These are phyloP conservation scores for Phytophthora capsici DNA, from an alignment of 352 stramenopile genomes.

Conservation along the genomic window DNA sequence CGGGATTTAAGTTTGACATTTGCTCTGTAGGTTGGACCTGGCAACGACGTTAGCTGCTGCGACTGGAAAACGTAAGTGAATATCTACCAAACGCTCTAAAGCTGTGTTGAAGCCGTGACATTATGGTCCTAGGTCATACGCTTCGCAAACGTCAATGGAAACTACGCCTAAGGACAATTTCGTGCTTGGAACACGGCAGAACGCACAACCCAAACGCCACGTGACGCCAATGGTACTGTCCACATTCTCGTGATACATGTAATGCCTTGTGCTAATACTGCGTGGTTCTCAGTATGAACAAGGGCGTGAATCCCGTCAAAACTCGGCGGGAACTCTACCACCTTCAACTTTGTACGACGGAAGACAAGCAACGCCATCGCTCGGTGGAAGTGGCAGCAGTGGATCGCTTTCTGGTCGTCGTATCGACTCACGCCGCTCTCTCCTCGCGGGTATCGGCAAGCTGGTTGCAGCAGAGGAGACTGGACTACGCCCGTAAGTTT, in stretches of 20 bases:
- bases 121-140: slow-evolving; percentile 58
- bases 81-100: not conserved
- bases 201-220: slow-evolving; percentile 71
- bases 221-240: slow-evolving; percentile 57
- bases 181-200: slow-evolving; percentile 52
- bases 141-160: slow-evolving; percentile 64
- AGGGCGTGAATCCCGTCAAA: slow-evolving; percentile 25
- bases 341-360: slow-evolving; percentile 19
- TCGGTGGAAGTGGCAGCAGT: slow-evolving; percentile 34
- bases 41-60: slow-evolving; percentile 41
- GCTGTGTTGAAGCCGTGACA: not conserved
- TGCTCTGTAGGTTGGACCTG: slow-evolving; percentile 53
- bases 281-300: slow-evolving; percentile 29
- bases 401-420: slow-evolving; percentile 48
- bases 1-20: no score
- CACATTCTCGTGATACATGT: no score
- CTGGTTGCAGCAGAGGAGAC: slow-evolving; percentile 66
- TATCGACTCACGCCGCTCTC: slow-evolving; percentile 59
- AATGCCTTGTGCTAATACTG: no score
- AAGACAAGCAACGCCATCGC: slow-evolving; percentile 16
- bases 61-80: slow-evolving; percentile 78
- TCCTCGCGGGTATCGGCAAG: slow-evolving; percentile 82
- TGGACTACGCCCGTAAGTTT: slow-evolving; percentile 49
- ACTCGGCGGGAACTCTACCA: slow-evolving; percentile 11
- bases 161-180: slow-evolving; percentile 52